phyloP scores from a whole-genome alignment of 768 basidiomycete species.

The Boletales sp. region DNA sequence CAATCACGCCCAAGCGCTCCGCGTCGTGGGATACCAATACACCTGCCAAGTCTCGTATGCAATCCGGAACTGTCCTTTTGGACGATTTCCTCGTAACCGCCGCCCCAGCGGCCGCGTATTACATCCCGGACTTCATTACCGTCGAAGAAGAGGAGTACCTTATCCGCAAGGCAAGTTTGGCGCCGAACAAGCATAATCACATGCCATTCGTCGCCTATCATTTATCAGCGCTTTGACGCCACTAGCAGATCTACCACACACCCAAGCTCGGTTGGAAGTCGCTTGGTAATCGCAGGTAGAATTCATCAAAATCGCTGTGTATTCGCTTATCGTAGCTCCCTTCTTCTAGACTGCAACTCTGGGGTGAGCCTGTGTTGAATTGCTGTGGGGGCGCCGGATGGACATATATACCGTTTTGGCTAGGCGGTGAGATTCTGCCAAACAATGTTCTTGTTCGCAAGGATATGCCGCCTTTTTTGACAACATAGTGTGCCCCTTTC shows the following conservation, averaged over 20 bases:
- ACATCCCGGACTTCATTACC: conserved; percentile 76
- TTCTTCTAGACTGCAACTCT: conserved; percentile 72
- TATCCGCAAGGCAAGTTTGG: conserved; percentile 59
- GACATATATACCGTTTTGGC: conserved; percentile 4
- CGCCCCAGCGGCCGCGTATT: conserved; percentile 44
- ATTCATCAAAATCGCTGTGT: neutral
- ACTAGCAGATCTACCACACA: conserved; percentile 63
- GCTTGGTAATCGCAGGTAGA: conserved; percentile 25
- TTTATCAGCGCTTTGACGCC: conserved; percentile 14
- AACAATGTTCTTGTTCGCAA: conserved; percentile 68
- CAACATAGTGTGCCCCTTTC: conserved; percentile 50
- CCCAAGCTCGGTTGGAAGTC: conserved; percentile 84
- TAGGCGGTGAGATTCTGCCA: conserved; percentile 72
- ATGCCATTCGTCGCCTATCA: neutral
- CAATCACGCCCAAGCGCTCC: conserved; percentile 1
- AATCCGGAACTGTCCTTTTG: conserved; percentile 3
- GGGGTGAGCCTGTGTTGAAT: conserved; percentile 47
- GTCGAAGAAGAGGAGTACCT: conserved; percentile 76
- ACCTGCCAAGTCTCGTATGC: conserved; percentile 8
- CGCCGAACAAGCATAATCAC: neutral
- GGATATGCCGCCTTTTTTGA: conserved; percentile 67
- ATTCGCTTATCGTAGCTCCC: conserved; percentile 4
- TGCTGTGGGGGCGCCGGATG: neutral
- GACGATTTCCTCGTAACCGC: conserved; percentile 21
- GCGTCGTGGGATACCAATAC: conserved; percentile 16